phyloP scores from a whole-genome alignment of 495 filamentous ascomycete genomes.

The Xylaria flabelliformis region DNA sequence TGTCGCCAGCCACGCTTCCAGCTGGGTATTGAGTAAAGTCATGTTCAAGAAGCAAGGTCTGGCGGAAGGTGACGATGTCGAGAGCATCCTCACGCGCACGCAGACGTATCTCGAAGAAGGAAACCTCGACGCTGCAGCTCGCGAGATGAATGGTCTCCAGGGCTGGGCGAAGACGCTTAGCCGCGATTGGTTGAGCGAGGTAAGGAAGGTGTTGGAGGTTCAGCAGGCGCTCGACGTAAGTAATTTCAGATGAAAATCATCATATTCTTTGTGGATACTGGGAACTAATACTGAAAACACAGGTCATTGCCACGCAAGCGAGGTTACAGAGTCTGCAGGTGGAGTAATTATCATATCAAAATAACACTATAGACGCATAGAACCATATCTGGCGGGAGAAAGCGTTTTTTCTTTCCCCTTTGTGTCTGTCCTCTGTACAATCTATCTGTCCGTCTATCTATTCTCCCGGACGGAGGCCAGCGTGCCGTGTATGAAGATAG shows the following conservation, averaged over 20 bases:
- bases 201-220: slow-evolving; percentile 88
- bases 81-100: slow-evolving; percentile 87
- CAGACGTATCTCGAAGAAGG: slow-evolving; percentile 91
- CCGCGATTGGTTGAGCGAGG: slow-evolving; percentile 90
- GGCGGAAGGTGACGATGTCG: slow-evolving; percentile 87
- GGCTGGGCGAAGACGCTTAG: slow-evolving; percentile 96
- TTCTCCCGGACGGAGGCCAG: neutral
- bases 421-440: slow-evolving; percentile 25
- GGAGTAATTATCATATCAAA: slow-evolving; percentile 44
- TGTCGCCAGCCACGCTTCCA: slow-evolving; percentile 89
- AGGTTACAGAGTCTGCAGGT: slow-evolving; percentile 65
- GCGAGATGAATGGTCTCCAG: slow-evolving; percentile 90
- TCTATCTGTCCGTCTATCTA: slow-evolving; percentile 7
- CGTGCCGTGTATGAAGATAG: slow-evolving; percentile 27
- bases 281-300: neutral
- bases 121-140: slow-evolving; percentile 84
- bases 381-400: slow-evolving; percentile 9
- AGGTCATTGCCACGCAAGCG: slow-evolving; percentile 68
- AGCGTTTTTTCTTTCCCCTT: neutral
- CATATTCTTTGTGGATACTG: too few species aligned
- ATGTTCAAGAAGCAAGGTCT: slow-evolving; percentile 93
- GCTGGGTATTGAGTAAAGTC: slow-evolving; percentile 84
- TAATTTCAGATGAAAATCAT: slow-evolving; percentile 19
- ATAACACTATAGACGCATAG: slow-evolving; percentile 27
- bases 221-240: slow-evolving; percentile 93